Evolutionary conservation across 2,329 filamentous ascomycete species (phyloP).

Genomic region (Colletotrichum sp.): DNA sequence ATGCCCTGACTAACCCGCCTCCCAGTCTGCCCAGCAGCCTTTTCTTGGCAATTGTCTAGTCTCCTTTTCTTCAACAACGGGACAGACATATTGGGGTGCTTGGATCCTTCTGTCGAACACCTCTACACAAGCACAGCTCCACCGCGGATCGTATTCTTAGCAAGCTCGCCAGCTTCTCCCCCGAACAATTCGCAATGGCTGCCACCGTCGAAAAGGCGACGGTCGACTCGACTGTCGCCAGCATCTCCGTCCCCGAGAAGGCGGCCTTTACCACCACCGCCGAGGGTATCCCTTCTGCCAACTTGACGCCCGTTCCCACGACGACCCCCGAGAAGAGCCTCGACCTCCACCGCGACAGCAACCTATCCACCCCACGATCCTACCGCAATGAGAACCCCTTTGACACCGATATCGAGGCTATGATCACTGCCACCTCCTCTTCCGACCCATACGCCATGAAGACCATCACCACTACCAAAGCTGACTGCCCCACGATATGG

Average conservation of each 20-base stretch:
- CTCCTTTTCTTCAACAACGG: neutral
- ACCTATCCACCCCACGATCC: slow-evolving; percentile 49
- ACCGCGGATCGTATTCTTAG: neutral
- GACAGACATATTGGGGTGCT: neutral
- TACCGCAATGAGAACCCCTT: slow-evolving; percentile 53
- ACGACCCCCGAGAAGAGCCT: slow-evolving; percentile 26
- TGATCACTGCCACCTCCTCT: slow-evolving; percentile 42
- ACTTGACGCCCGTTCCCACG: slow-evolving; percentile 15
- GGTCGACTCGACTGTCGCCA: neutral
- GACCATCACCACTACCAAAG: slow-evolving; percentile 40
- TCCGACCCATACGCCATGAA: slow-evolving; percentile 34
- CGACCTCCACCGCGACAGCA: slow-evolving; percentile 36
- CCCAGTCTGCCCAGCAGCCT: neutral
- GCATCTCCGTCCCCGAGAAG: slow-evolving; percentile 14
- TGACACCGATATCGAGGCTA: slow-evolving; percentile 62
- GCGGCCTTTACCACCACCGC: slow-evolving; percentile 5
- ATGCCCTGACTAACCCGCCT: slow-evolving; percentile 11
- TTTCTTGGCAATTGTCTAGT: neutral
- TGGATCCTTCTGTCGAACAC: neutral
- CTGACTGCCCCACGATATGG: slow-evolving; percentile 60
- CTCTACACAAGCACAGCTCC: neutral
- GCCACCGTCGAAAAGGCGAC: slow-evolving; percentile 8
- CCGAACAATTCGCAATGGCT: neutral
- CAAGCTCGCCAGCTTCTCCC: neutral
- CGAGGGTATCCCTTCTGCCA: neutral